A percentile compares a stretch with the other conserved stretches of the same genome.
Evolutionary conservation across 331 rosid species (phyloP).

Genomic region (Phaseolus coccineus): DNA sequence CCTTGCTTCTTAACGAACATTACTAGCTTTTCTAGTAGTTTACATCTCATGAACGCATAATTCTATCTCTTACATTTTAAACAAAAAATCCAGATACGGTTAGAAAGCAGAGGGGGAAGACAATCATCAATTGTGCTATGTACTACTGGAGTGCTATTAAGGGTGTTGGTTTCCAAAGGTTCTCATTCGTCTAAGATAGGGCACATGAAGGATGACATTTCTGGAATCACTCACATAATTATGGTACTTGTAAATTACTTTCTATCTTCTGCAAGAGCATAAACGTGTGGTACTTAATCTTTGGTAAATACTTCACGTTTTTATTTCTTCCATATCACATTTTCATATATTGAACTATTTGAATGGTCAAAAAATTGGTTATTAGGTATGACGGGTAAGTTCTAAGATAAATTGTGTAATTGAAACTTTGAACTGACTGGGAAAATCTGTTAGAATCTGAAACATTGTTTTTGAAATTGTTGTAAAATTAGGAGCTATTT

Average conservation of each 20-base stretch:
- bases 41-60: conserved; percentile 13
- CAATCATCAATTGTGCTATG: conserved; percentile 85
- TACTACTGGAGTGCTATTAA: conserved; percentile 87
- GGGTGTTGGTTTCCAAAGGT: conserved; percentile 73
- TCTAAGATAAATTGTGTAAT: conserved; percentile 21
- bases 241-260: conserved; percentile 68
- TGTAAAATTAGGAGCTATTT: conserved; percentile 1
- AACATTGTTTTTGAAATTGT: not conserved
- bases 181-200: conserved; percentile 43
- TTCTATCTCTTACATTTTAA: conserved; percentile 26
- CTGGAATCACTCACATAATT: conserved; percentile 85
- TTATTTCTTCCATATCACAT: conserved; percentile 21
- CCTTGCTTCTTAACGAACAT: conserved; percentile 31
- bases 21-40: conserved; percentile 34
- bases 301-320: conserved; percentile 5
- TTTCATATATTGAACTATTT: conserved; percentile 33
- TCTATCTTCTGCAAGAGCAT: conserved; percentile 42
- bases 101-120: conserved; percentile 87
- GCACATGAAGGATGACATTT: conserved; percentile 45
- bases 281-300: conserved; percentile 46
- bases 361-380: conserved; percentile 3
- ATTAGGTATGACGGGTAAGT: conserved; percentile 7
- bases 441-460: conserved; percentile 21
- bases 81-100: conserved; percentile 75
- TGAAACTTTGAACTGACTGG: conserved; percentile 18